Conservation (phyloP, 768 basidiomycete species). For the Russula foetens region DNA sequence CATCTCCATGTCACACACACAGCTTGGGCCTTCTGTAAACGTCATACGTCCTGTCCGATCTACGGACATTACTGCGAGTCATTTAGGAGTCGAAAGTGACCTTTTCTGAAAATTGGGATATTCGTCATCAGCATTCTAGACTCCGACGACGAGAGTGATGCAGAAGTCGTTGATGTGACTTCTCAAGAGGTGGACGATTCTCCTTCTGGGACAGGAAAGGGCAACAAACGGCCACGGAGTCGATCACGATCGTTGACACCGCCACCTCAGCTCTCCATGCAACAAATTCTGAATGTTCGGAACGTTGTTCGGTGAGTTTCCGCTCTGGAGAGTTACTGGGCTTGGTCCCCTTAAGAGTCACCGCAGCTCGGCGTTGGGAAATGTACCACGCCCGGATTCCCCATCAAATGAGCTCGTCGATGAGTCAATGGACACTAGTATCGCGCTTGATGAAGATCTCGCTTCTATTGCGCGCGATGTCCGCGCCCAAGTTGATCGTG, state of each 20-base stretch:
- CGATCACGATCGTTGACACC: slow-evolving; percentile 72
- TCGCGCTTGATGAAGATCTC: slow-evolving; percentile 55
- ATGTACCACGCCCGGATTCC: slow-evolving; percentile 36
- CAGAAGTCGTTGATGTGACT: slow-evolving; percentile 32
- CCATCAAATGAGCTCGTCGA: slow-evolving; percentile 36
- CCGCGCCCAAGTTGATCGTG: slow-evolving; percentile 25
- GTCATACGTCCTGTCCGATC: not conserved
- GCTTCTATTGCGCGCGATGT: slow-evolving; percentile 43
- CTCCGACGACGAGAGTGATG: slow-evolving; percentile 40
- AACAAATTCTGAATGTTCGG: slow-evolving; percentile 48
- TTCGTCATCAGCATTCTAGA: slow-evolving; percentile 26
- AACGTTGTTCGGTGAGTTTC: slow-evolving; percentile 48
- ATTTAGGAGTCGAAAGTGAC: not conserved
- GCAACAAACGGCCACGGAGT: slow-evolving; percentile 35
- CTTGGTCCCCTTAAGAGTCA: slow-evolving; percentile 1
- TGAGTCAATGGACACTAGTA: slow-evolving; percentile 41
- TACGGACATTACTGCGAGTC: not conserved
- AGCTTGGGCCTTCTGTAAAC: not conserved
- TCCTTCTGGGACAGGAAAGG: slow-evolving; percentile 25
- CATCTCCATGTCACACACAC: not conserved
- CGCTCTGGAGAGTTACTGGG: not conserved
- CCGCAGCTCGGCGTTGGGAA: slow-evolving; percentile 41
- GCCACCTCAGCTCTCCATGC: slow-evolving; percentile 51
- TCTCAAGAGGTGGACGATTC: slow-evolving; percentile 22
- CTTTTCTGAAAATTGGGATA: not conserved